phyloP scores from a whole-genome alignment of 129 eudicot species.

The Tagetes patula region DNA sequence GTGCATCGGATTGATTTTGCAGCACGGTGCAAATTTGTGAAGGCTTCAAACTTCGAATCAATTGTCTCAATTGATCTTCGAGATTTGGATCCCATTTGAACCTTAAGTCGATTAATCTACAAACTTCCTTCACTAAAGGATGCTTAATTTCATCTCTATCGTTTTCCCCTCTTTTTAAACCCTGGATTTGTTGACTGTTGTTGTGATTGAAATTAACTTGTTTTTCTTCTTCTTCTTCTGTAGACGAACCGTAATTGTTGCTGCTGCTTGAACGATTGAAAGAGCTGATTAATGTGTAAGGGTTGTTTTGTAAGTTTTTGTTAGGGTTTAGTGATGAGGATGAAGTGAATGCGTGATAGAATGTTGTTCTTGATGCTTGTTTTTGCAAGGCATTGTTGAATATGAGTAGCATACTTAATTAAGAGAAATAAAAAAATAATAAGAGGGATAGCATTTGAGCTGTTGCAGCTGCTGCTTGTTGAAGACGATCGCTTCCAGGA shows the following conservation, averaged over 20 bases:
- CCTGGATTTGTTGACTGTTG: slow-evolving; percentile 31
- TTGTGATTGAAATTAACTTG: neutral
- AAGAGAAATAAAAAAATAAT: neutral
- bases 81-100: slow-evolving; percentile 60
- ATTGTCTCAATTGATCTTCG: slow-evolving; percentile 57
- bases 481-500: slow-evolving; percentile 14
- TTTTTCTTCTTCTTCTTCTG: neutral
- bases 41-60: slow-evolving; percentile 69
- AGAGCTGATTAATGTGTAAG: neutral
- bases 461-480: neutral
- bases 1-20: slow-evolving; percentile 52
- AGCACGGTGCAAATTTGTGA: slow-evolving; percentile 69
- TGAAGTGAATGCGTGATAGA: slow-evolving; percentile 18
- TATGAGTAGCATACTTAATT: slow-evolving; percentile 4
- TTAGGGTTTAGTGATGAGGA: slow-evolving; percentile 30
- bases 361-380: neutral
- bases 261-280: neutral
- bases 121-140: slow-evolving; percentile 75
- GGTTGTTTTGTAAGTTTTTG: neutral
- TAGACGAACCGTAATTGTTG: neutral
- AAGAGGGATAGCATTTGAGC: slow-evolving; percentile 14
- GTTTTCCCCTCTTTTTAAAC: slow-evolving; percentile 30
- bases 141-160: slow-evolving; percentile 60
- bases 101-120: slow-evolving; percentile 58
- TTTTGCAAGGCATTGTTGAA: slow-evolving; percentile 9